Percentiles rank a stretch among this genome's conserved stretches.
Evolutionary conservation across 1,284 basidiomycete genomes (phyloP).

Genomic region (Fomes fomentarius): DNA sequence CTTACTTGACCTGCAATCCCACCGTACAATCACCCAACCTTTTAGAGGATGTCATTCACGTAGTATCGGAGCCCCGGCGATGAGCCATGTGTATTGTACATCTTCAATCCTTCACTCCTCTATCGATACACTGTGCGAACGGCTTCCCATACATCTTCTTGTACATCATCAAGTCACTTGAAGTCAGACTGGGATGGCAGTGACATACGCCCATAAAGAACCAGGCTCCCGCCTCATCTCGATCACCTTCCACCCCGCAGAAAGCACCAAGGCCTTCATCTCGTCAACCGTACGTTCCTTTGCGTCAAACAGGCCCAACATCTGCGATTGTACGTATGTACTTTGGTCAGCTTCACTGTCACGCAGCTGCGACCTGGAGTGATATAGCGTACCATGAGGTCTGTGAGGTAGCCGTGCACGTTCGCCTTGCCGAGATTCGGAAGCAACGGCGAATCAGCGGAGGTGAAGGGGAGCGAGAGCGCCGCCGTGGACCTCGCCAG

Average conservation of each 20-base stretch:
- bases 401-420: constrained; percentile 68
- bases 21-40: too few species aligned
- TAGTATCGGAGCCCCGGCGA: too few species aligned
- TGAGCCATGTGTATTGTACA: too few species aligned
- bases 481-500: neutral
- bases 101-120: too few species aligned
- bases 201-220: constrained; percentile 19
- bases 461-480: constrained; percentile 27
- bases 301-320: constrained; percentile 20
- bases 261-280: constrained; percentile 51
- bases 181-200: constrained; percentile 16
- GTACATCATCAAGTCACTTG: too few species aligned
- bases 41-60: too few species aligned
- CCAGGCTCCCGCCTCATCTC: constrained; percentile 50
- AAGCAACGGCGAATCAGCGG: constrained; percentile 50
- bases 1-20: too few species aligned
- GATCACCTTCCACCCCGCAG: constrained; percentile 65
- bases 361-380: neutral
- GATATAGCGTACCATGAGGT: constrained; percentile 54
- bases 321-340: neutral
- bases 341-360: neutral
- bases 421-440: constrained; percentile 68
- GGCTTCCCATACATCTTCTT: too few species aligned
- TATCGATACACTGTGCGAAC: too few species aligned
- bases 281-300: constrained; percentile 65